Percentiles rank a stretch among this genome's conserved stretches.
phyloP scores from a whole-genome alignment of 768 basidiomycete species.

The Tricholoma hemisulphureum region DNA sequence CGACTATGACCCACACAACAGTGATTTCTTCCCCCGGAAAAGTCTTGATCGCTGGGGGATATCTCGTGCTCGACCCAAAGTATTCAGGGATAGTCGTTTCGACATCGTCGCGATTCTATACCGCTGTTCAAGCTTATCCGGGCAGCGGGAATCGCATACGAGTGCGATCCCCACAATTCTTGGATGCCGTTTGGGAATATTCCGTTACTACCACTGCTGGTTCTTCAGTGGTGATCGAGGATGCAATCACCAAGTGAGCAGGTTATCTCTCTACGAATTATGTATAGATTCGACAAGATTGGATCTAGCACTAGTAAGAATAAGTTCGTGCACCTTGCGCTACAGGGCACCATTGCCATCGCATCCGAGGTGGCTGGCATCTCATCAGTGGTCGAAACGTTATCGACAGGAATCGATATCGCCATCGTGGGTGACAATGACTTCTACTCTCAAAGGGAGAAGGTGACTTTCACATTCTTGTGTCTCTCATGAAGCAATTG shows the following conservation, averaged over 20 bases:
- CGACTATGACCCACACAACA: constrained; percentile 50
- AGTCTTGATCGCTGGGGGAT: constrained; percentile 92
- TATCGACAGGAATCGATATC: constrained; percentile 66
- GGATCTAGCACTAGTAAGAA: constrained; percentile 56
- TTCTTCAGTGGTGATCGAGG: constrained; percentile 32
- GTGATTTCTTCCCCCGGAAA: constrained; percentile 93
- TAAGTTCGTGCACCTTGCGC: constrained; percentile 88
- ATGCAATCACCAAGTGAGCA: constrained; percentile 40
- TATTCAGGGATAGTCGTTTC: constrained; percentile 89
- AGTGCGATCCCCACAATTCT: constrained; percentile 90
- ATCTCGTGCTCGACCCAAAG: constrained; percentile 88
- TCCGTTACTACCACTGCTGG: constrained; percentile 42
- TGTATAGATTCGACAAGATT: constrained; percentile 9
- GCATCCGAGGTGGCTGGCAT: constrained; percentile 57
- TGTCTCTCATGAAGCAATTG: neutral
- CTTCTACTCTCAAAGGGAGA: constrained; percentile 91
- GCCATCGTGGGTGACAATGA: constrained; percentile 92
- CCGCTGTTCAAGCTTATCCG: constrained; percentile 50
- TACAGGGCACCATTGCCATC: constrained; percentile 74
- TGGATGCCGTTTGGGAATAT: constrained; percentile 78
- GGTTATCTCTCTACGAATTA: constrained; percentile 11
- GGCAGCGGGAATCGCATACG: constrained; percentile 46
- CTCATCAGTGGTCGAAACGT: constrained; percentile 36
- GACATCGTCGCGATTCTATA: constrained; percentile 93
- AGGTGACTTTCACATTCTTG: constrained; percentile 43